These are phyloP conservation scores for Alternaria gaisen DNA, from an alignment of 2,329 filamentous ascomycete species.

Conservation along the genomic window DNA sequence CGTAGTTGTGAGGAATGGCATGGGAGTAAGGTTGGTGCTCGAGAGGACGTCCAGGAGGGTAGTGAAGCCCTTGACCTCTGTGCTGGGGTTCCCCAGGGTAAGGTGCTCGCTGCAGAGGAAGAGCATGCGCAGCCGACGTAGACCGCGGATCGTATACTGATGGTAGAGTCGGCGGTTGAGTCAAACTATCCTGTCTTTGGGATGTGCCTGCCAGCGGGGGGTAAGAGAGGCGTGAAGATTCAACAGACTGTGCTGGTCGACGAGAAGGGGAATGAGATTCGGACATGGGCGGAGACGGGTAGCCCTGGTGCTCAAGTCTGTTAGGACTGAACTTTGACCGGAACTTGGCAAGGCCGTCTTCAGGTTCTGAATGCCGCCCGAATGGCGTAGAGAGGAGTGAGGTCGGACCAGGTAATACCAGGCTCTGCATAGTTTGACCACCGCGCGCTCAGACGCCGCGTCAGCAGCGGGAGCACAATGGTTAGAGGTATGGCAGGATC, in stretches of 20 bases:
- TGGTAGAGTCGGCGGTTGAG: constrained; percentile 38
- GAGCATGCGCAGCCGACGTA: constrained; percentile 27
- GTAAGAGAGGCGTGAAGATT: constrained; percentile 43
- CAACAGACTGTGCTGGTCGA: constrained; percentile 47
- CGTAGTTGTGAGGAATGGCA: constrained; percentile 38
- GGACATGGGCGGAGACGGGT: constrained; percentile 63
- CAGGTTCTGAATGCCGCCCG: constrained; percentile 49
- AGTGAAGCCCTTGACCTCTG: constrained; percentile 34
- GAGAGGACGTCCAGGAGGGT: constrained; percentile 35
- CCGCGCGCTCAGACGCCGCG: constrained; percentile 47
- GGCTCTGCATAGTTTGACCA: constrained; percentile 54
- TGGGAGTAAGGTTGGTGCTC: constrained; percentile 40
- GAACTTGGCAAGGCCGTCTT: constrained; percentile 46
- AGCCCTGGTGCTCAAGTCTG: constrained; percentile 49
- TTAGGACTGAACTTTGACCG: constrained; percentile 47
- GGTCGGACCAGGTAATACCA: constrained; percentile 51
- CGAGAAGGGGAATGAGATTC: constrained; percentile 57
- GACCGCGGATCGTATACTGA: constrained; percentile 38
- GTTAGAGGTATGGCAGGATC: constrained; percentile 35
- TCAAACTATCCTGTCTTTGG: constrained; percentile 36
- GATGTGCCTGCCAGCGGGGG: constrained; percentile 31
- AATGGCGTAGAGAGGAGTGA: constrained; percentile 48
- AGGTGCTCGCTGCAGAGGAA: constrained; percentile 37
- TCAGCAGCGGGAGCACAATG: constrained; percentile 46
- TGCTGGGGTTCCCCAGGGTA: constrained; percentile 44